Evolutionary conservation across 2,329 filamentous ascomycete genomes (phyloP), one percentile per base, ranked within the genome.

Genomic region (Tolypocladium pustulatum): DNA sequence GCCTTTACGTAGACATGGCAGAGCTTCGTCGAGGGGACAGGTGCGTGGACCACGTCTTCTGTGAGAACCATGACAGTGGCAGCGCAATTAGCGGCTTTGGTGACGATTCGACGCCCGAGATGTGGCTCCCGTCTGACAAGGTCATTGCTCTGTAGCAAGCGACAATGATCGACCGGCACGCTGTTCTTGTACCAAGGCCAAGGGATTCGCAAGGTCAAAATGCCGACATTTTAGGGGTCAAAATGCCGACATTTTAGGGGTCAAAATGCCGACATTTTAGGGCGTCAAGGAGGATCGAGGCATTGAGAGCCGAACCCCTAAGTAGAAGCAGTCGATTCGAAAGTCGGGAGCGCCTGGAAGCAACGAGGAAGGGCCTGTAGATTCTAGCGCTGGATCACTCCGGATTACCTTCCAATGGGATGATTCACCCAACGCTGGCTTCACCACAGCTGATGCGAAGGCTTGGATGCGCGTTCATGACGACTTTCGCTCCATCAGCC

Each of bases 381-480:
- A 78, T 80, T 56, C 76, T 88, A 43, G 85, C 79, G 0, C 75
- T 85, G 8, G 86, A 89, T 62, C 81, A 89, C 65, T 76, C 84
- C 1, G 75, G 87, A 0, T 79, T 85, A 2, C 87, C 87, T 0
- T 90, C 67, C 85, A 87, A 57, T 90, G 87, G 87, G 78, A 80
- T 56, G 75, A 71, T 1, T 73, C 75, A 0, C 71, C 78, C 0
- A 78, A 87, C 61, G 83, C 82, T 0, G 87, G 87, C 0, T 90
- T 90, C 69, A 81, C 83, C 0, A 64, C 66, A 17, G 62, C 59
- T 0, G 62, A 59, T 0, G 67, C 66, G 0, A 77, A 76, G 62
- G 84, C 87, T 0, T 90, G 87, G 87, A 89, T 89, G 83, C 76
- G 81, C 1, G 79, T 85, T 1, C 84, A 88, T 63, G 81, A 86